Evolutionary conservation across 495 filamentous ascomycete genomes (phyloP).

Genomic region (Penicillium daleae): DNA sequence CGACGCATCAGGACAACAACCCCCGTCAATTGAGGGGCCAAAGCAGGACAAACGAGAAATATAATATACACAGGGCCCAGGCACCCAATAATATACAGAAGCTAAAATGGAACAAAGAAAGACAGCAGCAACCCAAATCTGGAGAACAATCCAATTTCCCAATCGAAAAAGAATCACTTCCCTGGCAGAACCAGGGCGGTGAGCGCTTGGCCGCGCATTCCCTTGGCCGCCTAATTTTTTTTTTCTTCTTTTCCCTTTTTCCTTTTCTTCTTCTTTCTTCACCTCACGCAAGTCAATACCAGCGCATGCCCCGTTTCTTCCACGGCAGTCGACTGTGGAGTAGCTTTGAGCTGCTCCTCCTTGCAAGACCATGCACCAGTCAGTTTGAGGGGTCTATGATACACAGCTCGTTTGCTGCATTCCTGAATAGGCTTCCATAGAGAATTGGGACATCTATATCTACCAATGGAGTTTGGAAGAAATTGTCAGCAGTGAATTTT

Average conservation of each 20-base stretch:
- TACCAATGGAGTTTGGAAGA: background rate
- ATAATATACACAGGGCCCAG: slow-evolving; percentile 13
- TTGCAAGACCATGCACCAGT: slow-evolving; percentile 51
- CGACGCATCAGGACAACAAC: slow-evolving; percentile 41
- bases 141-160: slow-evolving; percentile 24
- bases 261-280: slow-evolving; percentile 25
- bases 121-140: slow-evolving; percentile 2
- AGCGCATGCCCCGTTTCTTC: slow-evolving; percentile 33
- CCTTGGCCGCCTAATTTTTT: slow-evolving; percentile 10
- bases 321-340: slow-evolving; percentile 38
- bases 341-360: slow-evolving; percentile 27
- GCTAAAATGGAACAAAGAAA: slow-evolving; percentile 22
- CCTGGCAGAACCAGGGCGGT: slow-evolving; percentile 28
- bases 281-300: slow-evolving; percentile 43
- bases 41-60: slow-evolving; percentile 14
- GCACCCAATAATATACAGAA: slow-evolving; percentile 24
- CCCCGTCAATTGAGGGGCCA: slow-evolving; percentile 20
- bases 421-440: slow-evolving; percentile 55
- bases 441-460: slow-evolving; percentile 45
- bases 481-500: background rate
- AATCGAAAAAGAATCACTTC: slow-evolving; percentile 21
- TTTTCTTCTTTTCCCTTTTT: slow-evolving; percentile 18
- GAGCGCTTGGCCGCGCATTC: background rate
- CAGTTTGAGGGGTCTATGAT: slow-evolving; percentile 57
- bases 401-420: slow-evolving; percentile 20